Percentiles rank a stretch among this genome's conserved stretches.
phyloP scores from a whole-genome alignment of 305 asterid genomes.

The Fraxinus angustifolia region DNA sequence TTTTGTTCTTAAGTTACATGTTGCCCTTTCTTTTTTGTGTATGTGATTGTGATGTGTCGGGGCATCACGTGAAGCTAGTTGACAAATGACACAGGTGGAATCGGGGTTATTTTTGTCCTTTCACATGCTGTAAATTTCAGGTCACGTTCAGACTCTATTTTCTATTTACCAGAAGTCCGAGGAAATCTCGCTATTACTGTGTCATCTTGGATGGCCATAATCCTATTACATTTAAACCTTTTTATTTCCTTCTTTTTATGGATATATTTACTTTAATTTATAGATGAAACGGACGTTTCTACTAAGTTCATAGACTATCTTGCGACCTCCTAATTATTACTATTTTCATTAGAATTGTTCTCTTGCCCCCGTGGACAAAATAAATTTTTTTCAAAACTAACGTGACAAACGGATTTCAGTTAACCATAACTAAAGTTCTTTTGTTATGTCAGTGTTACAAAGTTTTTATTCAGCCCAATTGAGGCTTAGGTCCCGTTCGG shows the following conservation, averaged over 20 bases:
- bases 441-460: too few species aligned
- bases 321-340: not conserved
- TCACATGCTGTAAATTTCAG: slow-evolving; percentile 60
- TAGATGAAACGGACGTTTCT: not conserved
- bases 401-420: too few species aligned
- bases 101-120: slow-evolving; percentile 58
- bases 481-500: too few species aligned
- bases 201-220: not conserved
- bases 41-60: slow-evolving; percentile 35
- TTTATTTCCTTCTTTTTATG: not conserved
- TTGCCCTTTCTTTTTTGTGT: slow-evolving; percentile 22
- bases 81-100: slow-evolving; percentile 38
- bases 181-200: not conserved
- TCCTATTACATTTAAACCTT: not conserved
- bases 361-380: too few species aligned
- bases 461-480: too few species aligned
- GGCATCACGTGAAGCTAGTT: slow-evolving; percentile 62
- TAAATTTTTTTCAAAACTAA: too few species aligned
- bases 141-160: slow-evolving; percentile 11
- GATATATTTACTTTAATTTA: not conserved
- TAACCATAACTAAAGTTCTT: too few species aligned
- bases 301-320: not conserved
- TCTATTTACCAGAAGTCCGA: slow-evolving; percentile 28
- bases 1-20: slow-evolving; percentile 20
- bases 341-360: too few species aligned